Evolutionary conservation across 768 basidiomycete species (phyloP), one percentile per base, ranked within the genome.

Genomic region (Pleurotus sapidus): DNA sequence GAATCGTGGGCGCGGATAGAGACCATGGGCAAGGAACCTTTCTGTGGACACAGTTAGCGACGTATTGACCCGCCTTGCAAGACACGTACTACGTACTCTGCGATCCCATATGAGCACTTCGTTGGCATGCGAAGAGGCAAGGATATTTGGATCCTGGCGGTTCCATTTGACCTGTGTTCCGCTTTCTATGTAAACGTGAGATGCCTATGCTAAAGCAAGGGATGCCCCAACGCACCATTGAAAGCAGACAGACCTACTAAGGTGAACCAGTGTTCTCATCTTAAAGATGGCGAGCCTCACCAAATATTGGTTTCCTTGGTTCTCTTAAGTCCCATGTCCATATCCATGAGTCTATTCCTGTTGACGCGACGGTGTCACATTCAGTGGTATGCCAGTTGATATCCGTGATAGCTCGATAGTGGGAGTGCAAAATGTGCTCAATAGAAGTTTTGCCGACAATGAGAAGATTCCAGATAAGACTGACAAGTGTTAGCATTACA

Each of bases 121-220:
- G 61, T 91, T 88, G 51, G 84, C 80, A 67, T 98, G 96, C 1
- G 93, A 87, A 1, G 93, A 95, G 0, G 97, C 96, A 0, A 99
- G 77, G 4, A 97, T 73, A 59, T 97, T 86, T 3, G 86, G 81
- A 64, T 98, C 88, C 65, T 87, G 85, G 12, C 91, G 80, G 67
- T 96, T 98, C 93, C 94, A 99, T 70, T 98, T 98, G 57, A 98
- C 93, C 69, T 99, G 96, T 0, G 96, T 98, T 1, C 91, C 94
- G 14, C 83, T 87, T 15, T 87, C 93, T 93, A 60, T 43, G n/a
- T n/a, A 37, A n/a, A 12, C 5, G 4, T 60, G 42, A 48, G 60
- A 60, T 42, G 15, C 9, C 38, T 8, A 46, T 48, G 23, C 9
- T 25, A 5, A 24, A 14, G 49, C 23, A 27, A 24, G 42, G 20